Base-by-base conservation (phyloP, 1,284 basidiomycete genomes). In the Malassezia cuniculi region DNA sequence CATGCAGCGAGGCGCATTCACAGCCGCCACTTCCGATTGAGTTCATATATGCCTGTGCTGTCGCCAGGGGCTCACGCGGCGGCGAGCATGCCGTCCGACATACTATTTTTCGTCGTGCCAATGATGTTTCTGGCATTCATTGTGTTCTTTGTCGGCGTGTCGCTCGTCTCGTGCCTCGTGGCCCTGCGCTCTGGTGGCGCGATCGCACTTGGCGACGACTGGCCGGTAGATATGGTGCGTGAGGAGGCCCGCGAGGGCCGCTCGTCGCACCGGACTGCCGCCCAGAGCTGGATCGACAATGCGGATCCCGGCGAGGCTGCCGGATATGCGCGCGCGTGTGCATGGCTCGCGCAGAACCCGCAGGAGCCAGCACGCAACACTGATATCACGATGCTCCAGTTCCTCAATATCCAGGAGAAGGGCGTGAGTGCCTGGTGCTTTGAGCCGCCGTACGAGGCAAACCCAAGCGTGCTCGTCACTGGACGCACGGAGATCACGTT, bases 281-380 rank as follows among this genome's bases (percentile, higher is more conserved):
- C 95, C 71, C 72, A 79, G 60, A 76, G 87, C 55, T 97, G 93
- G 93, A 74, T 95, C 34, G 87, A 95, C 70, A 76, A 72, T 14
- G 80, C 80, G 21, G 71, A 76, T 37, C 85, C 89, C 46, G 67
- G 70, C 19, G 74, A 76, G 16, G 74, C 78, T 39, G 73, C 79
- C 39, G 77, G 78, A 20, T 97, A 94, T 69, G 73, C 76, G 32
- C 76, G 85, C 48, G 84, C 85, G 14, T 90, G 86, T 76, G 84
- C 89, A 85, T 60, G 54, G 76, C 70, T 24, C 18, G 26, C 36
- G 9, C 31, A 45, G 25, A 44, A 51, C 31, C 53, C 57, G 9
- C 57, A 46, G 18, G 40, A 41, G 9, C 54, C 50, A 31, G 50
- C 54, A 18, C 46, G 54, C 11, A 37, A 45, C 20, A 63, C 62